A percentile compares a stretch with the other conserved stretches of the same genome.
phyloP scores from a whole-genome alignment of 2,329 filamentous ascomycete genomes.

The Xylariaceae sp. region DNA sequence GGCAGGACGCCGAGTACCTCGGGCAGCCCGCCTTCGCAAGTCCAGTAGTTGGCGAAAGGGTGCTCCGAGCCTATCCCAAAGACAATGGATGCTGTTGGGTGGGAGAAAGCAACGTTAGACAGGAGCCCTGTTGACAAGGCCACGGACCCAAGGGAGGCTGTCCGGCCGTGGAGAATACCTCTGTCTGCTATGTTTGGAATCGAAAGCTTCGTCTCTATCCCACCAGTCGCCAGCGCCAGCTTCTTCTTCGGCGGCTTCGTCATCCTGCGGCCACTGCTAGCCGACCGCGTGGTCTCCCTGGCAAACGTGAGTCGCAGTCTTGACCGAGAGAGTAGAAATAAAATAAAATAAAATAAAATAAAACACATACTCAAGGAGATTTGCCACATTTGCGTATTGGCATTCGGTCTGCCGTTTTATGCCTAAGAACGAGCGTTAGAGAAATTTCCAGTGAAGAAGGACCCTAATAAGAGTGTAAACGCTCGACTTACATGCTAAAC shows the following conservation, averaged over 20 bases:
- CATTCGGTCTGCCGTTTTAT: slow-evolving; percentile 78
- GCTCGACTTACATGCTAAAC: slow-evolving; percentile 60
- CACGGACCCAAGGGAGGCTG: slow-evolving; percentile 53
- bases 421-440: slow-evolving; percentile 47
- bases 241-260: slow-evolving; percentile 80
- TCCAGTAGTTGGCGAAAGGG: slow-evolving; percentile 85
- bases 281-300: slow-evolving; percentile 61
- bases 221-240: slow-evolving; percentile 18
- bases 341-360: neutral
- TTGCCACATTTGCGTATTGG: slow-evolving; percentile 75
- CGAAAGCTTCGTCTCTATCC: slow-evolving; percentile 41
- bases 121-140: slow-evolving; percentile 64
- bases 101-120: slow-evolving; percentile 73
- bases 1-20: slow-evolving; percentile 78
- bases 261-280: slow-evolving; percentile 83
- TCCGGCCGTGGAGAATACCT: slow-evolving; percentile 49
- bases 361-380: slow-evolving; percentile 69
- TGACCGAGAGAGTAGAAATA: neutral
- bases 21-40: slow-evolving; percentile 71
- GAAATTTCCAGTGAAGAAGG: slow-evolving; percentile 16
- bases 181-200: slow-evolving; percentile 61
- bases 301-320: slow-evolving; percentile 8
- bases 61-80: slow-evolving; percentile 81
- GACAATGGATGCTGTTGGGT: slow-evolving; percentile 72
- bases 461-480: neutral